phyloP scores from a whole-genome alignment of 441 rosid species.

The Pelargonium citronellum region DNA sequence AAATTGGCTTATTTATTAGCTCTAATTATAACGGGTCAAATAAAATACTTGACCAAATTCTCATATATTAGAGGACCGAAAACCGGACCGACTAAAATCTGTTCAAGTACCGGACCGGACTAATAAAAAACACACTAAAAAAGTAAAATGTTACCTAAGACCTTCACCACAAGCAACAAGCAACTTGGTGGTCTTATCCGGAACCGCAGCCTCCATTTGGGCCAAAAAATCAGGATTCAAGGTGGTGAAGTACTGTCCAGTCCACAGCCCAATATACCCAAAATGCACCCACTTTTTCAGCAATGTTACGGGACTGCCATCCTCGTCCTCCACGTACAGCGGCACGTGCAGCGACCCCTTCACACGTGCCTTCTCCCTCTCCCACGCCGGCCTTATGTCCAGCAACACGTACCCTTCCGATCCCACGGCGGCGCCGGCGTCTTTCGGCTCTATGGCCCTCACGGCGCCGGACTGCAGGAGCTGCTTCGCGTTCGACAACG shows the following conservation, averaged over 20 bases:
- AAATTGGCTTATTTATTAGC: no score
- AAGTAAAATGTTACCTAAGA: slow-evolving; percentile 45
- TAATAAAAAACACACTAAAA: background rate
- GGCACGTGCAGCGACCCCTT: slow-evolving; percentile 73
- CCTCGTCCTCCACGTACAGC: slow-evolving; percentile 61
- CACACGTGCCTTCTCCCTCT: slow-evolving; percentile 70
- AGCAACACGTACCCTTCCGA: slow-evolving; percentile 53
- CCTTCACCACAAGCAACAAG: slow-evolving; percentile 95
- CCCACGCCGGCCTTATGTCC: slow-evolving; percentile 84
- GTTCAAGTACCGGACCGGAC: no score
- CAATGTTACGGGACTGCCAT: slow-evolving; percentile 58
- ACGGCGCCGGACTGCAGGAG: slow-evolving; percentile 60
- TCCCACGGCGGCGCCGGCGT: slow-evolving; percentile 45
- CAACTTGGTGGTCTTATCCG: slow-evolving; percentile 53
- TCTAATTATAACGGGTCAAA: no score
- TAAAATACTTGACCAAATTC: no score
- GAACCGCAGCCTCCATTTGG: slow-evolving; percentile 48
- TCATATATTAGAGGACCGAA: no score
- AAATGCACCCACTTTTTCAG: slow-evolving; percentile 91
- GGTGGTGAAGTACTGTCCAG: slow-evolving; percentile 76
- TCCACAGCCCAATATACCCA: slow-evolving; percentile 87
- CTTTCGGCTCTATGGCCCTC: slow-evolving; percentile 49
- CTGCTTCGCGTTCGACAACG: slow-evolving; percentile 30
- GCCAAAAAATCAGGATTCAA: slow-evolving; percentile 50
- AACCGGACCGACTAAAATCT: no score